These are phyloP conservation scores for Scenedesmus sp. DNA, from an alignment of 163 green algal genomes.

Conservation along the genomic window DNA sequence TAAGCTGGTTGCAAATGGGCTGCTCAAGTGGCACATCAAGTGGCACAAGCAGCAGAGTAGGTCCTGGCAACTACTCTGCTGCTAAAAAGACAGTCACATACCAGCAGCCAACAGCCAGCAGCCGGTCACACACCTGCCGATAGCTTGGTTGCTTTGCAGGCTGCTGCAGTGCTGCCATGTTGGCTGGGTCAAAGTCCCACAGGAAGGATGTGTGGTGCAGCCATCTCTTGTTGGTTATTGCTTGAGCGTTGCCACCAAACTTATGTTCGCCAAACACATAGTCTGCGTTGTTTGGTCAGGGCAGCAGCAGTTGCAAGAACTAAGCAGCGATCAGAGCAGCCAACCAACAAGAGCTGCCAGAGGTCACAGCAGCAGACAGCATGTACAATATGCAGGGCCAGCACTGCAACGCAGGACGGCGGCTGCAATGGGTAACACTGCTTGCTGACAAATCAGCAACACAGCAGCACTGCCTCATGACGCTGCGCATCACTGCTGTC, in stretches of 20 bases:
- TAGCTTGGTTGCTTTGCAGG: conserved; percentile 87
- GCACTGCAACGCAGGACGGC: no score
- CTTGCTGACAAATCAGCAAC: no score
- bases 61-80: no score
- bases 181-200: conserved; percentile 85
- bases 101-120: background rate
- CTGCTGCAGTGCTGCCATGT: conserved; percentile 88
- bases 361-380: background rate
- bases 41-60: no score
- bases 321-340: background rate
- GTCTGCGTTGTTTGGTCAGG: conserved; percentile 71
- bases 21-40: no score
- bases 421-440: no score
- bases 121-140: conserved; percentile 63
- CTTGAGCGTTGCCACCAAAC: conserved; percentile 98
- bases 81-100: no score
- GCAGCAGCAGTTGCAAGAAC: background rate
- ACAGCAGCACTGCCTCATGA: no score
- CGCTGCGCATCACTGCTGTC: no score
- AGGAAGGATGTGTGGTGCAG: conserved; percentile 99
- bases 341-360: no score
- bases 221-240: conserved; percentile 92
- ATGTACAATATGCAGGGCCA: no score
- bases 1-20: no score
- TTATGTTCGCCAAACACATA: conserved; percentile 93